Conservation (phyloP, 2,329 filamentous ascomycete genomes). For the Microdochium trichocladiopsis region DNA sequence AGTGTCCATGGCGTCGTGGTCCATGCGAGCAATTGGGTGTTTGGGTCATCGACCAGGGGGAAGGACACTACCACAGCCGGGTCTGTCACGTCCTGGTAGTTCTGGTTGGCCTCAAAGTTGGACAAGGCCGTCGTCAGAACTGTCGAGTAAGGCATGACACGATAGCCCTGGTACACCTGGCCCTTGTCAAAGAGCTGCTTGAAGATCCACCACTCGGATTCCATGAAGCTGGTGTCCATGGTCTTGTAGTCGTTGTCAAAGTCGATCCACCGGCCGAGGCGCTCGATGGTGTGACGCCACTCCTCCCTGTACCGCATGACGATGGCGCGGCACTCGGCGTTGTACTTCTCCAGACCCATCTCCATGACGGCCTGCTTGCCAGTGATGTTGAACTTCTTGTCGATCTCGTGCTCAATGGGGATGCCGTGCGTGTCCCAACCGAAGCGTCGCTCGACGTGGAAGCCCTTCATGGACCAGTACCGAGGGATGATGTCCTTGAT, state of each 20-base stretch:
- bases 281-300: conserved; percentile 82
- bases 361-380: conserved; percentile 81
- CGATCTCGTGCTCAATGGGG: conserved; percentile 94
- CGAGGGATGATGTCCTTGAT: conserved; percentile 96
- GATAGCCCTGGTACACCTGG: conserved; percentile 81
- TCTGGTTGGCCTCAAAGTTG: conserved; percentile 91
- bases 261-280: conserved; percentile 91
- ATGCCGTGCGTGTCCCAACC: conserved; percentile 95
- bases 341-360: conserved; percentile 83
- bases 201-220: conserved; percentile 95
- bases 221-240: conserved; percentile 95
- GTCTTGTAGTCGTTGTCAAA: conserved; percentile 99
- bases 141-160: conserved; percentile 93
- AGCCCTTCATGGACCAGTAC: conserved; percentile 97
- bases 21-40: conserved; percentile 75
- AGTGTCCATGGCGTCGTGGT: conserved; percentile 85
- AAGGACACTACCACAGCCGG: conserved; percentile 86
- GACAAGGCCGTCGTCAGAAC: conserved; percentile 82
- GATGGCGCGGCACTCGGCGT: conserved; percentile 83
- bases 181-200: conserved; percentile 88
- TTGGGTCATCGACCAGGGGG: conserved; percentile 70
- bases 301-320: conserved; percentile 86
- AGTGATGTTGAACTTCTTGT: conserved; percentile 88
- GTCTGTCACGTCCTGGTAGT: conserved; percentile 89
- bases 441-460: conserved; percentile 84